Evolutionary conservation across 106 monocot genomes (phyloP).

Genomic region (Phalaenopsis equestris): DNA sequence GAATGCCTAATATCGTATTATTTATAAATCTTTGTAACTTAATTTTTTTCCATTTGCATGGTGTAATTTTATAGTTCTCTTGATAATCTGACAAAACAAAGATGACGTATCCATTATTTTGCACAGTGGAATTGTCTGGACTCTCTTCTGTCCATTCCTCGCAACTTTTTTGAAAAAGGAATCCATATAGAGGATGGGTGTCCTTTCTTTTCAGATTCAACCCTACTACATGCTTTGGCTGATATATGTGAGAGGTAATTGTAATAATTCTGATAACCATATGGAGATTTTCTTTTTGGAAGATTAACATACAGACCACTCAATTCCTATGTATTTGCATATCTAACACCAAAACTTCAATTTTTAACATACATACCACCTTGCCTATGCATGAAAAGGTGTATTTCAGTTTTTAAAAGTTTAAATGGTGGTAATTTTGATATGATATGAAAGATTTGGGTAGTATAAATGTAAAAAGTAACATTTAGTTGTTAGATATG

Average conservation of each 20-base stretch:
- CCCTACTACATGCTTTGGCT: constrained; percentile 33
- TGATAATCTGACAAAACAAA: not conserved
- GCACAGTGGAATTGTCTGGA: constrained; percentile 77
- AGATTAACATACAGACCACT: too few species aligned
- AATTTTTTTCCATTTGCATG: not conserved
- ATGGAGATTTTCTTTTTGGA: too few species aligned
- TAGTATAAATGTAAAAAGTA: too few species aligned
- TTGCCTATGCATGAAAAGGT: too few species aligned
- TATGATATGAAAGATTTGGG: too few species aligned
- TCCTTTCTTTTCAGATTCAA: constrained; percentile 52
- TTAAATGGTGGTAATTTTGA: too few species aligned
- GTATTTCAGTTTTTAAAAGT: too few species aligned
- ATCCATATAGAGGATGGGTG: not conserved
- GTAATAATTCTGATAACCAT: not conserved
- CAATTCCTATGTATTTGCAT: too few species aligned
- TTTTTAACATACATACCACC: too few species aligned
- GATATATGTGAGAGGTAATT: constrained; percentile 84
- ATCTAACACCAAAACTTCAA: too few species aligned
- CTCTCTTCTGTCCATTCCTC: constrained; percentile 57
- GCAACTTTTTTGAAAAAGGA: constrained; percentile 16
- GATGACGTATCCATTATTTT: constrained; percentile 7
- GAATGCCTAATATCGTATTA: not conserved
- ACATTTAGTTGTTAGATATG: too few species aligned
- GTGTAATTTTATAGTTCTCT: not conserved
- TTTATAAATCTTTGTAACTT: not conserved